These are phyloP conservation scores for Termitomyces sp. DNA, from an alignment of 768 basidiomycete species.

Conservation along the genomic window DNA sequence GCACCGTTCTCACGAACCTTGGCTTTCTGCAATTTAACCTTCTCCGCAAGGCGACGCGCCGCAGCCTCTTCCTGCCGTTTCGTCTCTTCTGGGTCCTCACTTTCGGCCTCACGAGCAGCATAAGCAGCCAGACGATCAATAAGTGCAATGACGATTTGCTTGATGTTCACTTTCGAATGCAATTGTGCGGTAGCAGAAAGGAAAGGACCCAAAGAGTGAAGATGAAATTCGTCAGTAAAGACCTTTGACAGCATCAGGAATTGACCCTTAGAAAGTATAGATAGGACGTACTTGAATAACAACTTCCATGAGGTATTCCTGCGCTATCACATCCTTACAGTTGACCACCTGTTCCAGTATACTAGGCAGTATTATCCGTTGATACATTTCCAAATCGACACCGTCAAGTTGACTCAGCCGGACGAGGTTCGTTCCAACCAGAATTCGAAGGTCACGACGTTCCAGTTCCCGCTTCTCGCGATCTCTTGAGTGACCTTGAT, in stretches of 20 bases:
- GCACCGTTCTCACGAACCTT: slow-evolving; percentile 50
- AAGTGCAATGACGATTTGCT: slow-evolving; percentile 94
- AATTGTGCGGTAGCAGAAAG: slow-evolving; percentile 92
- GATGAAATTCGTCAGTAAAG: slow-evolving; percentile 97
- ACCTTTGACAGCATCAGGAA: slow-evolving; percentile 46
- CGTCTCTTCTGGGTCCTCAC: slow-evolving; percentile 90
- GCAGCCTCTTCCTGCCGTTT: slow-evolving; percentile 92
- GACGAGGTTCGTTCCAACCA: slow-evolving; percentile 97
- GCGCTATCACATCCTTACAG: slow-evolving; percentile 97
- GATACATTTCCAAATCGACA: slow-evolving; percentile 92
- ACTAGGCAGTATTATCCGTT: slow-evolving; percentile 78
- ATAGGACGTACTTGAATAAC: slow-evolving; percentile 81
- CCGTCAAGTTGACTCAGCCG: slow-evolving; percentile 93
- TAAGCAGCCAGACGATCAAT: slow-evolving; percentile 95
- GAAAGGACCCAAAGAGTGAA: slow-evolving; percentile 94
- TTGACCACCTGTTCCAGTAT: slow-evolving; percentile 96
- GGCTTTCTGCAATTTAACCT: slow-evolving; percentile 69
- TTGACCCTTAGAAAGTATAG: background rate
- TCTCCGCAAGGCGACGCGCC: slow-evolving; percentile 80
- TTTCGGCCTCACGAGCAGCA: slow-evolving; percentile 96
- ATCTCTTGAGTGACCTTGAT: slow-evolving; percentile 95
- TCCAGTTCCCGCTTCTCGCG: slow-evolving; percentile 97
- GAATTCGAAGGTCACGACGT: slow-evolving; percentile 87
- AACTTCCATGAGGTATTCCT: slow-evolving; percentile 99
- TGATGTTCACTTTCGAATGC: slow-evolving; percentile 98